These are phyloP conservation scores for Mortierella sp. DNA, from an alignment of 371 early-diverging fungal species.

Conservation along the genomic window DNA sequence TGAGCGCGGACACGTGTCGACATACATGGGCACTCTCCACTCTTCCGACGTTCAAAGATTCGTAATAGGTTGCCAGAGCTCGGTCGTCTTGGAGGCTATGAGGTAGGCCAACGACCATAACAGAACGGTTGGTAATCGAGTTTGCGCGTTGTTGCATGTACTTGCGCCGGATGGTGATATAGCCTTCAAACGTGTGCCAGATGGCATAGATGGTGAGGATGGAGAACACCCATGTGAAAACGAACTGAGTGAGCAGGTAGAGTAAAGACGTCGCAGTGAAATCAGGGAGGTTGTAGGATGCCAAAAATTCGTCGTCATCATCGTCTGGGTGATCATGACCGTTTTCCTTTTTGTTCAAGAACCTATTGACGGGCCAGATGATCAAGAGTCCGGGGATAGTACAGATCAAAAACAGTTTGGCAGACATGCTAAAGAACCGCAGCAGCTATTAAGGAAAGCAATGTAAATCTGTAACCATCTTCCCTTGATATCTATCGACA, in stretches of 20 bases:
- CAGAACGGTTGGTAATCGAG: conserved; percentile 64
- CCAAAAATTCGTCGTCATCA: background rate
- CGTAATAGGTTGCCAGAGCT: conserved; percentile 67
- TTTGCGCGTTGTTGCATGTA: conserved; percentile 62
- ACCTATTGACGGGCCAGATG: conserved; percentile 58
- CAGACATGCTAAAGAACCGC: conserved; percentile 62
- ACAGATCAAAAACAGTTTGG: conserved; percentile 56
- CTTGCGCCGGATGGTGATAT: conserved; percentile 63
- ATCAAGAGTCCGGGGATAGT: conserved; percentile 55
- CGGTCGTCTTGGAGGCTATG: conserved; percentile 60
- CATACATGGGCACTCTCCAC: conserved; percentile 71
- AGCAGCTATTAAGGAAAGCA: conserved; percentile 44
- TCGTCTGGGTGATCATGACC: background rate
- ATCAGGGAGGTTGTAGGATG: background rate
- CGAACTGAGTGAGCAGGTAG: conserved; percentile 65
- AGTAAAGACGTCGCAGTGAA: conserved; percentile 22
- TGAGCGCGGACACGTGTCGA: conserved; percentile 60
- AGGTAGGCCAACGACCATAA: conserved; percentile 72
- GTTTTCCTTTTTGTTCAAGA: conserved; percentile 7
- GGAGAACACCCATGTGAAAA: conserved; percentile 73
- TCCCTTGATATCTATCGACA: background rate
- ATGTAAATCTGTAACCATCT: background rate
- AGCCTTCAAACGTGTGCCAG: conserved; percentile 69
- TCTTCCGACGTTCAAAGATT: conserved; percentile 63
- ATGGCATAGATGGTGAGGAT: conserved; percentile 68